Conservation (phyloP, 116 monocot genomes). For the Papilionanthe hybrid region DNA sequence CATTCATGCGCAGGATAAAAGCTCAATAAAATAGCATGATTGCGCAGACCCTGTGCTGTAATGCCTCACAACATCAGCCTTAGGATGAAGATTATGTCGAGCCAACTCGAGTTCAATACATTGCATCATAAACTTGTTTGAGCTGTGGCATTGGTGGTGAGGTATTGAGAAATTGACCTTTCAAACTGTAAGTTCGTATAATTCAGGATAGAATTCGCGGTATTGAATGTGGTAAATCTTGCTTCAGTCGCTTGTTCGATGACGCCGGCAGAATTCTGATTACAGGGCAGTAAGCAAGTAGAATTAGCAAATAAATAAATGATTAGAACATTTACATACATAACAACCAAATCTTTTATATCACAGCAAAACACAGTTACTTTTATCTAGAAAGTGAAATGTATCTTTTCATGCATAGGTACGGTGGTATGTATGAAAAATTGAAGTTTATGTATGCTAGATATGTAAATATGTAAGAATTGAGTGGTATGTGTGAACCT, state of each 20-base stretch:
- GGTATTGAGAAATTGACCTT: slow-evolving; percentile 1
- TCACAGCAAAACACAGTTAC: too few relatives aligned
- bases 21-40: background rate
- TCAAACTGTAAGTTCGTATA: background rate
- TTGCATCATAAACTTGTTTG: background rate
- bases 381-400: too few relatives aligned
- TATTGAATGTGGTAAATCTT: slow-evolving; percentile 11
- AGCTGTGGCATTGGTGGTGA: background rate
- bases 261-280: slow-evolving; percentile 12
- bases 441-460: too few relatives aligned
- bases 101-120: background rate
- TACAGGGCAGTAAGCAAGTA: background rate
- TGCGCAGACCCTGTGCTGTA: too few relatives aligned
- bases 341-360: too few relatives aligned
- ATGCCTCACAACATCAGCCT: background rate
- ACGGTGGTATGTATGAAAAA: too few relatives aligned
- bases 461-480: too few relatives aligned
- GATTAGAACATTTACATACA: too few relatives aligned
- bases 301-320: background rate
- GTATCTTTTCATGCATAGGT: too few relatives aligned
- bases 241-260: slow-evolving; percentile 19
- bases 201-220: slow-evolving; percentile 13
- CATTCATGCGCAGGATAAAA: background rate
- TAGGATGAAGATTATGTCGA: background rate
- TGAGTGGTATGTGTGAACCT: too few relatives aligned